A percentile compares a stretch with the other conserved stretches of the same genome.
Conservation (phyloP, 2,329 filamentous ascomycete genomes). For the Beauveria bassiana region DNA sequence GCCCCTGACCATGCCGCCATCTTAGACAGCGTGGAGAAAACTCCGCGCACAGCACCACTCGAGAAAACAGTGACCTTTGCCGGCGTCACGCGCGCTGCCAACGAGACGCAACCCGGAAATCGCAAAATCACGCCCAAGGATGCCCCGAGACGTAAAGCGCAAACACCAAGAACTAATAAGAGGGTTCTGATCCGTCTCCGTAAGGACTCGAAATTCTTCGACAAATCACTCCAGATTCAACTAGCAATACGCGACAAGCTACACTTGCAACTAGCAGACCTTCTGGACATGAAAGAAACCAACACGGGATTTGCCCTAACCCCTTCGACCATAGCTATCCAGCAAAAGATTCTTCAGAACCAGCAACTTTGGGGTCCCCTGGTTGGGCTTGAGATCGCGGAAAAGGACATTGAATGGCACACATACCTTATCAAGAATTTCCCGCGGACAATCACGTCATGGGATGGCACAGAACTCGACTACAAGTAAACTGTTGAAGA, state of each 20-base stretch:
- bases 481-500: background rate
- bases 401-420: constrained; percentile 5
- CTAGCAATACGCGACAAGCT: constrained; percentile 1
- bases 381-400: background rate
- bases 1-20: background rate
- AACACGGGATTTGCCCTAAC: background rate
- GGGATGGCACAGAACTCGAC: background rate
- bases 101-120: background rate
- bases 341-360: background rate
- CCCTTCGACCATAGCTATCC: background rate
- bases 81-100: background rate
- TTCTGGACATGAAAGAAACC: background rate
- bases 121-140: background rate
- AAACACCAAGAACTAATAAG: background rate
- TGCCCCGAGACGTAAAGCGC: background rate
- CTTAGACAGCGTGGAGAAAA: background rate
- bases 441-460: background rate
- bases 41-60: background rate
- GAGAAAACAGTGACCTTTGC: background rate
- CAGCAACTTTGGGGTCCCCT: background rate
- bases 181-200: background rate
- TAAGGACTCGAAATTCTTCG: background rate
- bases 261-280: background rate
- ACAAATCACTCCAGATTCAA: background rate
- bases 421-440: constrained; percentile 2